Percentiles rank a stretch among this genome's conserved stretches.
phyloP scores from a whole-genome alignment of 2,329 filamentous ascomycete species.

The Chrysoporthe cubensis region DNA sequence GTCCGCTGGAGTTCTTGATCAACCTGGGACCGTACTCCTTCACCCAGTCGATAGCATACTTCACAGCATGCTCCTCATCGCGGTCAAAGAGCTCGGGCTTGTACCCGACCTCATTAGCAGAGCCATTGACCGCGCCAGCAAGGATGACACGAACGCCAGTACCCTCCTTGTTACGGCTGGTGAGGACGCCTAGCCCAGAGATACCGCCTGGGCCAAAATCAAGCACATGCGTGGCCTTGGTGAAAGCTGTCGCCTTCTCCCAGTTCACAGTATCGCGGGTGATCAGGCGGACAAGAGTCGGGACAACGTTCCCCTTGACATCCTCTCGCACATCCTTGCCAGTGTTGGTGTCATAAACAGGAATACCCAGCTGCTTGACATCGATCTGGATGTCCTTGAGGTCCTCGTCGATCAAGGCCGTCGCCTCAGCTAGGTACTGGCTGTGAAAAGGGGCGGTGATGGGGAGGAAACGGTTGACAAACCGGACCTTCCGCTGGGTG shows the following conservation, averaged over 20 bases:
- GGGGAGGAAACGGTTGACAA: constrained; percentile 94
- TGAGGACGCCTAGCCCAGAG: constrained; percentile 92
- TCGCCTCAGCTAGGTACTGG: constrained; percentile 84
- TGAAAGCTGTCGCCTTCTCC: constrained; percentile 93
- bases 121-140: constrained; percentile 89
- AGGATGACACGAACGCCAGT: constrained; percentile 96
- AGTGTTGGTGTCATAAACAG: constrained; percentile 88
- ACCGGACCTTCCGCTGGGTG: constrained; percentile 94
- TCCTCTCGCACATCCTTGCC: constrained; percentile 79
- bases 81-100: constrained; percentile 98
- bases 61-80: constrained; percentile 91
- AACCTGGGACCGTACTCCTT: constrained; percentile 94
- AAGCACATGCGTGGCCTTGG: constrained; percentile 87
- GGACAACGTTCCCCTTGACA: constrained; percentile 78
- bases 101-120: constrained; percentile 89
- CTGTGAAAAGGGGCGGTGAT: constrained; percentile 99
- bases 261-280: constrained; percentile 93
- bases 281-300: constrained; percentile 86
- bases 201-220: constrained; percentile 98
- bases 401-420: constrained; percentile 82
- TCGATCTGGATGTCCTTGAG: constrained; percentile 81
- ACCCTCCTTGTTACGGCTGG: constrained; percentile 98
- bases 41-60: constrained; percentile 96
- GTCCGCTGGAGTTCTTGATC: constrained; percentile 84
- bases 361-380: constrained; percentile 73